A percentile compares a stretch with the other conserved stretches of the same genome.
These are phyloP conservation scores for Euphorbia schlechtendalii DNA, from an alignment of 441 rosid species.

Conservation along the genomic window DNA sequence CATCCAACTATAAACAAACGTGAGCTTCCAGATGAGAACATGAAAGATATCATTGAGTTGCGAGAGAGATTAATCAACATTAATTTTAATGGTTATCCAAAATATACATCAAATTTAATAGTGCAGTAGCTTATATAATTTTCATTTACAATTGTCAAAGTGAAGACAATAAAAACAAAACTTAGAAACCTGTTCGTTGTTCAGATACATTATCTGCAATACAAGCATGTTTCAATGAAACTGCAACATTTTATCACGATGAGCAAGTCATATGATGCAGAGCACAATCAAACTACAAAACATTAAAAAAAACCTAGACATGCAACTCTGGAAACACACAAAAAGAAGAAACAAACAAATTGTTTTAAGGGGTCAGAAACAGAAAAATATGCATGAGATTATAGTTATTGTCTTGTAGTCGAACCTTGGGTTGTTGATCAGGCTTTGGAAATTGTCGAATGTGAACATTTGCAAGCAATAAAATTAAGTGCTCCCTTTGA, in stretches of 20 bases:
- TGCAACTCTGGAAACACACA: not conserved
- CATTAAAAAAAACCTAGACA: not conserved
- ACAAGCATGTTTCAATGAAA: not conserved
- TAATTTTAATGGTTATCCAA: not conserved
- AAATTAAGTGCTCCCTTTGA: conserved; percentile 96
- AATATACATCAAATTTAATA: not conserved
- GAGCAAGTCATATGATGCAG: not conserved
- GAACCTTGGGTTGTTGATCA: conserved; percentile 97
- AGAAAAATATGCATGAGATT: not conserved
- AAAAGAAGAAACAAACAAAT: not conserved
- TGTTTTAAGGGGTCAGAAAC: not conserved
- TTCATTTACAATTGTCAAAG: not conserved
- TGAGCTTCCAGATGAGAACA: not conserved
- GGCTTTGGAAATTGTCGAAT: conserved; percentile 94
- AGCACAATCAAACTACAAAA: not conserved
- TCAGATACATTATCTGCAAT: not conserved
- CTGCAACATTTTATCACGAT: not conserved
- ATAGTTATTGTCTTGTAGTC: conserved; percentile 12
- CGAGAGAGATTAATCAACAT: not conserved
- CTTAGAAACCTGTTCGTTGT: not conserved
- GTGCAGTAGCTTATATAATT: not conserved
- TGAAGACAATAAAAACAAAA: not conserved
- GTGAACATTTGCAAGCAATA: conserved; percentile 94
- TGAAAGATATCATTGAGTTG: not conserved
- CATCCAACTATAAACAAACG: conserved; percentile 63